phyloP scores from a whole-genome alignment of 1,284 basidiomycete genomes.

The Takashimella koratensis region DNA sequence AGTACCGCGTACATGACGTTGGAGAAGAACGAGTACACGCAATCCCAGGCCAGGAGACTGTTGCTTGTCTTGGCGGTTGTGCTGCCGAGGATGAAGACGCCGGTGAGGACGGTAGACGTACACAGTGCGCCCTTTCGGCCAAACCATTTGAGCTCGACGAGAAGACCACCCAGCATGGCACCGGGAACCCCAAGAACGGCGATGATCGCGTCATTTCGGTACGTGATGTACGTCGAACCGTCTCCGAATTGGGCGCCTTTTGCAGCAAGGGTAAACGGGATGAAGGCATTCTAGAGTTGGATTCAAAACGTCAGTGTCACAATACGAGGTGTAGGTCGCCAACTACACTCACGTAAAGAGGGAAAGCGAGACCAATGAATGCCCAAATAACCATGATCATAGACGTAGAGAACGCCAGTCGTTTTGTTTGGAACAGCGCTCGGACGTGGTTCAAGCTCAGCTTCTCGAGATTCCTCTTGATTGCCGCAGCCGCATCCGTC shows the following conservation, averaged over 20 bases:
- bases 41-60: slow-evolving; percentile 58
- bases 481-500: slow-evolving; percentile 18
- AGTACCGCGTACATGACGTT: slow-evolving; percentile 40
- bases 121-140: slow-evolving; percentile 58
- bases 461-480: slow-evolving; percentile 42
- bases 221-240: slow-evolving; percentile 47
- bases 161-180: slow-evolving; percentile 56
- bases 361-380: slow-evolving; percentile 62
- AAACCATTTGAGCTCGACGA: slow-evolving; percentile 56
- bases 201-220: slow-evolving; percentile 55
- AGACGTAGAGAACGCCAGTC: slow-evolving; percentile 55
- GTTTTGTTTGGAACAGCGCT: slow-evolving; percentile 56
- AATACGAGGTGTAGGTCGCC: too few relatives aligned
- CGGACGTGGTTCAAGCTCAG: slow-evolving; percentile 54
- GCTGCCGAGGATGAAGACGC: slow-evolving; percentile 60
- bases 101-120: slow-evolving; percentile 55
- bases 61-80: slow-evolving; percentile 58
- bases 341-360: slow-evolving; percentile 48
- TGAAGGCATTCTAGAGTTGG: slow-evolving; percentile 51
- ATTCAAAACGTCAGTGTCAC: not conserved
- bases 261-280: slow-evolving; percentile 55
- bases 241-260: slow-evolving; percentile 37
- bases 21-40: slow-evolving; percentile 54
- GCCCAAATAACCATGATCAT: slow-evolving; percentile 60
- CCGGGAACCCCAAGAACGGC: slow-evolving; percentile 57